A percentile compares a stretch with the other conserved stretches of the same genome.
Evolutionary conservation across 2,329 filamentous ascomycete genomes (phyloP).

Genomic region (Aphanoascus verrucosus): DNA sequence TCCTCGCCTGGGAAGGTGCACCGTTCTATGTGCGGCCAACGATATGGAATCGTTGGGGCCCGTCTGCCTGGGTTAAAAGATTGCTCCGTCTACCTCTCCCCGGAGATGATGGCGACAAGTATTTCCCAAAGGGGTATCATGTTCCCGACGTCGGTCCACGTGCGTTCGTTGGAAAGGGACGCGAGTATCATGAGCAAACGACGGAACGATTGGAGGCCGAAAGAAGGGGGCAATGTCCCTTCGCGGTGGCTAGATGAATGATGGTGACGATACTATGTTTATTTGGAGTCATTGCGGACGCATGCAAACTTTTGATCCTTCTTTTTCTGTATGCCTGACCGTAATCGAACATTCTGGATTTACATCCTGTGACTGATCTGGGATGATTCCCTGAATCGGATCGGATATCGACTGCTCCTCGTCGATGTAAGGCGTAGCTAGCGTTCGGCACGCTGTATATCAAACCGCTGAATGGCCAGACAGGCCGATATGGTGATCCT

Average conservation of each 20-base stretch:
- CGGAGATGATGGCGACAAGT: slow-evolving; percentile 39
- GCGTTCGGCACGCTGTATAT: no score
- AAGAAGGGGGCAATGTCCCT: slow-evolving; percentile 42
- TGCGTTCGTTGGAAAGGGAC: slow-evolving; percentile 43
- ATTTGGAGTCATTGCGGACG: not conserved
- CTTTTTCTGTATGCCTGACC: not conserved
- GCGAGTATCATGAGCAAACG: slow-evolving; percentile 38
- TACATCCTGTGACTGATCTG: not conserved
- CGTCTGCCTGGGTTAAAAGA: slow-evolving; percentile 42
- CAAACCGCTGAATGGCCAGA: not conserved
- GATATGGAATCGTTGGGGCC: slow-evolving; percentile 53
- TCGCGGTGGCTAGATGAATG: slow-evolving; percentile 20
- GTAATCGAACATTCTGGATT: not conserved
- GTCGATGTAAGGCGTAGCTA: not conserved
- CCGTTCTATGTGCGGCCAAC: slow-evolving; percentile 56
- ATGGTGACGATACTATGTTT: not conserved
- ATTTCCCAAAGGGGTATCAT: slow-evolving; percentile 40
- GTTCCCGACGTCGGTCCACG: slow-evolving; percentile 52
- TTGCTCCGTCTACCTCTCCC: slow-evolving; percentile 39
- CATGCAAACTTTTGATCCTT: not conserved
- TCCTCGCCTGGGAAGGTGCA: slow-evolving; percentile 46
- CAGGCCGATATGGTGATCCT: not conserved
- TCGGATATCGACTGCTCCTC: not conserved
- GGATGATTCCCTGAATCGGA: not conserved
- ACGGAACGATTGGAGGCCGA: slow-evolving; percentile 29